Evolutionary conservation across 2,329 filamentous ascomycete genomes (phyloP), one percentile per base, ranked within the genome.

Genomic region (Diaporthe nobilis): DNA sequence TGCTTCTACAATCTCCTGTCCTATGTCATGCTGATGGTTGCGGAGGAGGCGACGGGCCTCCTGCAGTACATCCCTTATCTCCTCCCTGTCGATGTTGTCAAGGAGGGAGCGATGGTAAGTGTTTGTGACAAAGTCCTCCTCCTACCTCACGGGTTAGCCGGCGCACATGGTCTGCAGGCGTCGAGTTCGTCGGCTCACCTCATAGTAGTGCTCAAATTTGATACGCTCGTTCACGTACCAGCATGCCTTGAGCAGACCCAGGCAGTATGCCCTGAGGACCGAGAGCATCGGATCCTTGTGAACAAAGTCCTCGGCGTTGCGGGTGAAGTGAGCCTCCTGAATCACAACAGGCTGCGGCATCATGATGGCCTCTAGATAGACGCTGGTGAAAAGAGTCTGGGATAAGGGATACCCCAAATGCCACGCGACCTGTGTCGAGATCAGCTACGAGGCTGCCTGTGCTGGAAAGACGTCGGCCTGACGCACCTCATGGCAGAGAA

Each of bases 41-140:
- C 86, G 83, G 0, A 94, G 80, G 77, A 91, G 85, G 17, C 83
- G 82, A n/a, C 89, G 83, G 6, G 92, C 92, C 47, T 89, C 85
- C 34, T 88, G 83, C 28, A 95, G 83, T 37, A 89, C 82, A 12
- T 85, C 83, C 57, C 88, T 85, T 34, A 95, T 88, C n/a, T 89
- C 87, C 7, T 87, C 85, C 3, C 88, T 84, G 22, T 90, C 86
- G 75, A 96, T 88, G 20, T 89, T 85, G 37, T 92, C 91, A 9
- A 98, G 88, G 0, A 99, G 87, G 17, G 91, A 92, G 51, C 96
- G 91, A 79, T 95, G 94, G 82, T 97, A 98, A 0, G 96, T 94
- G 83, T 98, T 95, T 9, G 95, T 96, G 28, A 97, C 95, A 82
- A 99, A 98, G 81, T 99, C 97, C 84, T 99, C 97, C 85, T 99